A percentile compares a stretch with the other conserved stretches of the same genome.
Evolutionary conservation across 176 grass and related monocot genomes (phyloP).

Genomic region (Oryza glaberrima): DNA sequence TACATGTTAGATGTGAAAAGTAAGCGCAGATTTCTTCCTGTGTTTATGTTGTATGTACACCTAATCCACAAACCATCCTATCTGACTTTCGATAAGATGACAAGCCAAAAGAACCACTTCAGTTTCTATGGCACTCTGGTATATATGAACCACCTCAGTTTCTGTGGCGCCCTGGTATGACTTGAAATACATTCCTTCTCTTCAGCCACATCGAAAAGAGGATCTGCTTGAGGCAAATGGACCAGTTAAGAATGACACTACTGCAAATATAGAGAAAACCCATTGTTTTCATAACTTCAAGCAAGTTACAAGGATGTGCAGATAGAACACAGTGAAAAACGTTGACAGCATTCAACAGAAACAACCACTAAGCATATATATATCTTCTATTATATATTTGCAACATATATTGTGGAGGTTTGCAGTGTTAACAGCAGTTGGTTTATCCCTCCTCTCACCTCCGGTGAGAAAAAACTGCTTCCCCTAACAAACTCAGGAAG

Average conservation of each 20-base stretch:
- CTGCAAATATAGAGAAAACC: neutral
- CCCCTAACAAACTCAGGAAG: neutral
- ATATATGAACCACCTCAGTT: neutral
- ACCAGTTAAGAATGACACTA: neutral
- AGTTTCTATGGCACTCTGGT: neutral
- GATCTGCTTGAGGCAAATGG: conserved; percentile 25
- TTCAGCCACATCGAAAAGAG: neutral
- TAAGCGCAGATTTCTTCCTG: conserved; percentile 1
- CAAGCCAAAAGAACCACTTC: neutral
- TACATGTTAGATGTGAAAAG: neutral
- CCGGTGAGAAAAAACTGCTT: neutral
- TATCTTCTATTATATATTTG: neutral
- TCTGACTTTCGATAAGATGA: neutral
- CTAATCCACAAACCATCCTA: neutral
- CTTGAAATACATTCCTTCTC: conserved; percentile 1
- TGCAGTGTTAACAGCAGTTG: too few species aligned
- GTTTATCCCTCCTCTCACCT: neutral
- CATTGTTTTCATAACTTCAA: neutral
- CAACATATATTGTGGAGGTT: too few species aligned
- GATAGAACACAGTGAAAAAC: neutral
- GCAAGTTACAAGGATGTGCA: neutral
- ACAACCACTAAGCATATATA: neutral
- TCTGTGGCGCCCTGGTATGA: neutral
- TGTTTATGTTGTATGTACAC: conserved; percentile 17
- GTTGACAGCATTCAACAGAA: neutral